Evolutionary conservation across 345 rosid genomes (phyloP), one percentile per base, ranked within the genome.

Genomic region (Syzygium oleosum): DNA sequence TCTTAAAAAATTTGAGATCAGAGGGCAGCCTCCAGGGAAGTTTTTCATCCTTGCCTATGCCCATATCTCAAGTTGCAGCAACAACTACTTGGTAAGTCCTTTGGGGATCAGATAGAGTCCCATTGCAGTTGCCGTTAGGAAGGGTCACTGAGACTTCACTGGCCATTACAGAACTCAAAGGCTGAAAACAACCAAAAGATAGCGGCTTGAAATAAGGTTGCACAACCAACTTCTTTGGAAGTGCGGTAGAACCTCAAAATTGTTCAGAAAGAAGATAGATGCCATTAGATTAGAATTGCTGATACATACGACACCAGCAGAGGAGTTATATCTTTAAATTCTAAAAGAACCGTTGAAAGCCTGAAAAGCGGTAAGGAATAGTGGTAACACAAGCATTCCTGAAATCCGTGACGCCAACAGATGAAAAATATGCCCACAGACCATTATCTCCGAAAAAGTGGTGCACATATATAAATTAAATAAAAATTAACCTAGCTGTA

Each of bases 11-110:
- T 53, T 53, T 53, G 56, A 53, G 56, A 17, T 17, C 56, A 53
- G 98, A 96, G 58, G 98, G 97, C 89, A 98, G 88, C 83, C 85
- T 94, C 99, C 98, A 98, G 0, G 98, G 99, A 59, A 96, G 91
- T 59, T 92, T 94, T 85, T 98, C 98, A 83, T 95, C 97, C 91
- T 95, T 95, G 23, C 98, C 98, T 14, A 98, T 96, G 58, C 99
- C 99, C 98, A 93, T 88, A 53, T 94, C 95, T 85, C 91, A 91
- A 23, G 98, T 98, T 19, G 98, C 97, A 88, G 99, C 98, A 87
- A 93, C 97, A 53, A 96, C 97, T 63, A 96, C 94, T 89, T 96
- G 99, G 92, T 93, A 96, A 83, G 93, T 89, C 88, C 98, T 93
- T 86, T 73, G 94, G 0, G 92, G 92, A 90, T 88, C 91, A 85